These are phyloP conservation scores for Lanmaoa pseudosensibilis DNA, from an alignment of 768 basidiomycete genomes.

Conservation along the genomic window DNA sequence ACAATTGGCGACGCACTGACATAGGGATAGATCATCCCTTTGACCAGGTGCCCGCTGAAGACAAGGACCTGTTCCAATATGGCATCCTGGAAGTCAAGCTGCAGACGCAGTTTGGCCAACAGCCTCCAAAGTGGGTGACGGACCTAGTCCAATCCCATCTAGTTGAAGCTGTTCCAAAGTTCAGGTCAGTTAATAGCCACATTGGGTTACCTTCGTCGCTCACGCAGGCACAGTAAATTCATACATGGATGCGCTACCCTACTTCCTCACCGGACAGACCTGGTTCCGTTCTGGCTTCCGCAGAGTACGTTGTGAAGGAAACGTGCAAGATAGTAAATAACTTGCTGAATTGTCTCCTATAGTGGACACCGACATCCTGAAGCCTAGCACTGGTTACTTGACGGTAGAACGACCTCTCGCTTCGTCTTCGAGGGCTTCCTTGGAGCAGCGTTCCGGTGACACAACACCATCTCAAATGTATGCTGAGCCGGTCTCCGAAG, in stretches of 20 bases:
- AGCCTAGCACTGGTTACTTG: slow-evolving; percentile 81
- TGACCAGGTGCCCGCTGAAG: slow-evolving; percentile 65
- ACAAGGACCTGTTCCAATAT: slow-evolving; percentile 95
- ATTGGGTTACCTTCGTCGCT: background rate
- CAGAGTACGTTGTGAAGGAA: slow-evolving; percentile 60
- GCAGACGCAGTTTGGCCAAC: slow-evolving; percentile 93
- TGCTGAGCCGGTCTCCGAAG: slow-evolving; percentile 91
- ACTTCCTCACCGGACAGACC: slow-evolving; percentile 86
- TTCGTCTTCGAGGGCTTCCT: slow-evolving; percentile 46
- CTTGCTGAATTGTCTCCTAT: background rate
- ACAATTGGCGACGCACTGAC: slow-evolving; percentile 94
- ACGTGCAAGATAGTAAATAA: background rate
- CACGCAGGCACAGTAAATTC: slow-evolving; percentile 63
- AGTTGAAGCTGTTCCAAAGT: slow-evolving; percentile 97
- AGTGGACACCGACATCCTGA: slow-evolving; percentile 96
- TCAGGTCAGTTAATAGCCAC: slow-evolving; percentile 55
- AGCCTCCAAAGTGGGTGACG: slow-evolving; percentile 94
- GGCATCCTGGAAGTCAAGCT: slow-evolving; percentile 97
- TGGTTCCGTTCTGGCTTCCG: slow-evolving; percentile 98
- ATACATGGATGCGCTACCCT: slow-evolving; percentile 96
- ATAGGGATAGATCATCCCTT: slow-evolving; percentile 94
- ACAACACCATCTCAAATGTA: slow-evolving; percentile 52
- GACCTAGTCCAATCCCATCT: slow-evolving; percentile 95
- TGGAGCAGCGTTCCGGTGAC: slow-evolving; percentile 44
- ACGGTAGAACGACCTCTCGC: slow-evolving; percentile 72